These are phyloP conservation scores for Mortierella sp. DNA, from an alignment of 371 early-diverging fungal genomes.

Conservation along the genomic window DNA sequence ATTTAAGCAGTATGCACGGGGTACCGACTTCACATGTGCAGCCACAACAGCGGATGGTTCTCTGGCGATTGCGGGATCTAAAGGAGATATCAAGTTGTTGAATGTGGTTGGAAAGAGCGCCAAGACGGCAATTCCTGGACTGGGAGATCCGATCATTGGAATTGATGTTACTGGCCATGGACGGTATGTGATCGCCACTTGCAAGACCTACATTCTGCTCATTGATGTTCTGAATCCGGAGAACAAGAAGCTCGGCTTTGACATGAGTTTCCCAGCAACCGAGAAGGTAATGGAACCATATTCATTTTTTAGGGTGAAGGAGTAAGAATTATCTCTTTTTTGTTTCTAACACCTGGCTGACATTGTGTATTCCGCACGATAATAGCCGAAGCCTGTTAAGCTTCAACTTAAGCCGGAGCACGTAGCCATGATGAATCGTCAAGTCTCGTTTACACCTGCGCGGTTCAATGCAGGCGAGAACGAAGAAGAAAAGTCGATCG, in stretches of 20 bases:
- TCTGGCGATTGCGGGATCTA: constrained; percentile 85
- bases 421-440: constrained; percentile 79
- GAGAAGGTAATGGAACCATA: constrained; percentile 55
- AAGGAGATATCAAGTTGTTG: constrained; percentile 94
- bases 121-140: constrained; percentile 88
- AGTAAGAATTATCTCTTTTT: not conserved
- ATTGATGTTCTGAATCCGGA: constrained; percentile 69
- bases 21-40: constrained; percentile 76
- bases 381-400: constrained; percentile 78
- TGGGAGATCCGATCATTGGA: constrained; percentile 90
- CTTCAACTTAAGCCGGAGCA: constrained; percentile 93
- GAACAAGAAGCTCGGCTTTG: constrained; percentile 68
- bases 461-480: constrained; percentile 86
- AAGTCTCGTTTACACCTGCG: constrained; percentile 90
- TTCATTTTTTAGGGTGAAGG: too few species aligned
- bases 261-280: constrained; percentile 68
- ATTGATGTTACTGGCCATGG: constrained; percentile 94
- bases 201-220: constrained; percentile 86
- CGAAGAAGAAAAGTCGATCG: constrained; percentile 81
- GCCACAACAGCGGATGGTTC: constrained; percentile 85
- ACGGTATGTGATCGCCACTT: constrained; percentile 89
- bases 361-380: not conserved
- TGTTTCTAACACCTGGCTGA: not conserved
- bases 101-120: constrained; percentile 83
- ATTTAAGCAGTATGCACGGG: constrained; percentile 73